Evolutionary conservation across 176 grass and related monocot species (phyloP).

Genomic region (Lolium rigidum): DNA sequence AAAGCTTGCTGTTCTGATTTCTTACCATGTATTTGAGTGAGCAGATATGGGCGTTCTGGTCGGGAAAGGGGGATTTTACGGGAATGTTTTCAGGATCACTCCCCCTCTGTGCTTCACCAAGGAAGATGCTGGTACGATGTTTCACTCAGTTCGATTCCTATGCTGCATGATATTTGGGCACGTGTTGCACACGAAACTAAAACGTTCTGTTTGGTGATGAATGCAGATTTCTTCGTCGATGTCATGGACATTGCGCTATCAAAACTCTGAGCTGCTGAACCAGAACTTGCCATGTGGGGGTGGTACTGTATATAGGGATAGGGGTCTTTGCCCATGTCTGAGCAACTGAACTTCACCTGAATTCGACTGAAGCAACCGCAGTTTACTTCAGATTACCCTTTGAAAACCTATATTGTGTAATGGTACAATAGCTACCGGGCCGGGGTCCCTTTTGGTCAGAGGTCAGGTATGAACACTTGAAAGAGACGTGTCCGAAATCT

Average conservation of each 20-base stretch:
- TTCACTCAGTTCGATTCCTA: not conserved
- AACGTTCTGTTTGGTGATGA: not conserved
- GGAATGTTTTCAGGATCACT: conserved; percentile 98
- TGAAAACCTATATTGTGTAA: not conserved
- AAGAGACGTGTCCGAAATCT: not conserved
- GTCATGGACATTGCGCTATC: conserved; percentile 84
- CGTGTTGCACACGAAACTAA: no score
- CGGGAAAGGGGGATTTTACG: conserved; percentile 92
- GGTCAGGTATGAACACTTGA: no score
- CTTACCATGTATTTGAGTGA: not conserved
- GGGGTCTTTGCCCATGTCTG: not conserved
- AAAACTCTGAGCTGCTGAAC: conserved; percentile 59
- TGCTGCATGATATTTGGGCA: not conserved
- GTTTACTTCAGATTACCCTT: not conserved
- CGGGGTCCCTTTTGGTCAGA: not conserved
- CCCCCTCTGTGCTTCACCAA: conserved; percentile 94
- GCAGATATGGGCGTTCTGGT: conserved; percentile 95
- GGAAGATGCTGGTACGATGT: conserved; percentile 74
- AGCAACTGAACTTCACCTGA: not conserved
- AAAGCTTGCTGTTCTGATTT: not conserved
- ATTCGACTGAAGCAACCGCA: not conserved
- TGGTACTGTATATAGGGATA: not conserved
- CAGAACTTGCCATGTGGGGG: not conserved
- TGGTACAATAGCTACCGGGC: not conserved
- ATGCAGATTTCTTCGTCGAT: conserved; percentile 82